Evolutionary conservation across 1,284 basidiomycete species (phyloP).

Genomic region (Fomitiporia mediterranea): DNA sequence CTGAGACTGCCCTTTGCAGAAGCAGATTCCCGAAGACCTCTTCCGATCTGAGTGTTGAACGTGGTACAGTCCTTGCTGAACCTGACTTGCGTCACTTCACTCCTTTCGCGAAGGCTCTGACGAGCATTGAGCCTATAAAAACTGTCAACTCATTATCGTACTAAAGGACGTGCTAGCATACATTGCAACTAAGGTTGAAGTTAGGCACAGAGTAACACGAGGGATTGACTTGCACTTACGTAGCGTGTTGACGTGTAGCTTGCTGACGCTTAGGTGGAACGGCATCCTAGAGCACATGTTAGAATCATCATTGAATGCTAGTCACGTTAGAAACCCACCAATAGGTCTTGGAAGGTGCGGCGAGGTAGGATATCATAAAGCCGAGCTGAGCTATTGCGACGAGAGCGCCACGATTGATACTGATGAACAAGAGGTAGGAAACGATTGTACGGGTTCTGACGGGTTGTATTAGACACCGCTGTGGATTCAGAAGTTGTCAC

Average conservation of each 20-base stretch:
- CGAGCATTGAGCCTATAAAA: constrained; percentile 15
- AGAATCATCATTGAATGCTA: neutral
- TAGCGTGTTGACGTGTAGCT: constrained; percentile 19
- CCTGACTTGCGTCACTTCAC: constrained; percentile 10
- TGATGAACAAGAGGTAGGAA: constrained; percentile 7
- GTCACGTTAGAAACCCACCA: constrained; percentile 5
- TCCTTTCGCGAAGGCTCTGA: constrained; percentile 7
- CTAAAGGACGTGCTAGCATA: neutral
- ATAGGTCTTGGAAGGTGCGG: constrained; percentile 10
- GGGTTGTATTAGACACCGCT: neutral
- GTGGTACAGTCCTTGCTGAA: constrained; percentile 15
- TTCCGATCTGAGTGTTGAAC: constrained; percentile 13
- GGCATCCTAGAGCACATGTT: constrained; percentile 13
- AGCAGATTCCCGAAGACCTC: neutral
- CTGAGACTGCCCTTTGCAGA: constrained; percentile 3
- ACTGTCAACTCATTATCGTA: neutral
- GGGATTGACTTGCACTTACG: constrained; percentile 2
- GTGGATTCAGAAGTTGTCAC: neutral
- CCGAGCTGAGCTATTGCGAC: constrained; percentile 14
- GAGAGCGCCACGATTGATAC: constrained; percentile 16
- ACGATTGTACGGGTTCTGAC: constrained; percentile 14
- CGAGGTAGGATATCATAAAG: constrained; percentile 8
- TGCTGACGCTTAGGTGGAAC: constrained; percentile 19
- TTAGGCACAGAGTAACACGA: neutral
- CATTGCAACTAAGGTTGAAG: constrained; percentile 12